These are phyloP conservation scores for Rhynchosporium agropyri DNA, from an alignment of 2,329 filamentous ascomycete genomes.

Conservation along the genomic window DNA sequence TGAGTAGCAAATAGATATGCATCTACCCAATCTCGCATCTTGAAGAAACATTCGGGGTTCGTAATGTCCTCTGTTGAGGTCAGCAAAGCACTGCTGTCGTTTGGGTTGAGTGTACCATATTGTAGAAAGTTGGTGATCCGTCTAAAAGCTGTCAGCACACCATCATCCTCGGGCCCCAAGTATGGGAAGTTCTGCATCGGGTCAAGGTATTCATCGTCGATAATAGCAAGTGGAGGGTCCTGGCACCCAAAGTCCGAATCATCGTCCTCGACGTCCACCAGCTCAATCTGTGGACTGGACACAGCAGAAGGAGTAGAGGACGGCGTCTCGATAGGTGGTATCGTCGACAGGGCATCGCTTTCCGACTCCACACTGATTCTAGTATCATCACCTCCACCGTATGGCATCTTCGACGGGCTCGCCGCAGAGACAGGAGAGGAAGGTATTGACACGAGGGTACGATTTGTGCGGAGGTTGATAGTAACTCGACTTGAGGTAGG, in stretches of 20 bases:
- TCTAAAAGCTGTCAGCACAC: conserved; percentile 29
- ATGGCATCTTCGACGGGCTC: conserved; percentile 39
- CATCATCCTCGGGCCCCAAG: conserved; percentile 27
- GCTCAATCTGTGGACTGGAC: conserved; percentile 41
- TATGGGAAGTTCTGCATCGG: conserved; percentile 53
- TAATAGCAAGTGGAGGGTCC: conserved; percentile 39
- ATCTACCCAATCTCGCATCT: conserved; percentile 55
- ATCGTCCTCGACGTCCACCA: conserved; percentile 36
- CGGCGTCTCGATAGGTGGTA: conserved; percentile 39
- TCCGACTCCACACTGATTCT: conserved; percentile 40
- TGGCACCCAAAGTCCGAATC: conserved; percentile 34
- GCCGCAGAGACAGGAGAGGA: conserved; percentile 51
- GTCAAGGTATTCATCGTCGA: conserved; percentile 44
- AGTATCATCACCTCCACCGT: conserved; percentile 26
- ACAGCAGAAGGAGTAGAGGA: conserved; percentile 39
- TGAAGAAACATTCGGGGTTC: conserved; percentile 50
- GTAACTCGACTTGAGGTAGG: conserved; percentile 61
- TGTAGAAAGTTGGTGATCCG: conserved; percentile 42
- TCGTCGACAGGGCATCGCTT: conserved; percentile 39
- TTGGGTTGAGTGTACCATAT: conserved; percentile 44
- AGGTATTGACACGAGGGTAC: conserved; percentile 46
- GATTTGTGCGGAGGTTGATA: conserved; percentile 59
- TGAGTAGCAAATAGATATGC: conserved; percentile 50
- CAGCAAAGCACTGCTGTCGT: conserved; percentile 34
- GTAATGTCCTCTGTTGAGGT: conserved; percentile 46